Conservation (phyloP, 2,329 filamentous ascomycete genomes). For the Monosporascus sp. region DNA sequence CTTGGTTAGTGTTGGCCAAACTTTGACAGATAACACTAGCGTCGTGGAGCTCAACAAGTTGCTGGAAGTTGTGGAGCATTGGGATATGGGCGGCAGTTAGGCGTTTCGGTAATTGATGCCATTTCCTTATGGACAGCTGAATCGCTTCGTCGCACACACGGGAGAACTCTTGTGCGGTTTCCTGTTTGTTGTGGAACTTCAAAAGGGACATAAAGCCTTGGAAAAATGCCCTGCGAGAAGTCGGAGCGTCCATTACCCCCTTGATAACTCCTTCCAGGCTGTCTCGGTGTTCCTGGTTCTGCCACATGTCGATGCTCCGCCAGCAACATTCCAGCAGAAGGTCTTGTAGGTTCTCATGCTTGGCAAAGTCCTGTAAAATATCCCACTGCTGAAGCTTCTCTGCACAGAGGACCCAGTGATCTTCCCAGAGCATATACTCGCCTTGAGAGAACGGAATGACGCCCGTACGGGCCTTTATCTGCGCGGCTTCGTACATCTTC, state of each 20-base stretch:
- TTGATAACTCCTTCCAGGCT: constrained; percentile 91
- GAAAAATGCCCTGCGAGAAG: constrained; percentile 91
- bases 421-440: constrained; percentile 99
- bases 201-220: constrained; percentile 96
- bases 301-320: constrained; percentile 95
- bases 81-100: constrained; percentile 95
- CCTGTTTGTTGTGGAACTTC: constrained; percentile 87
- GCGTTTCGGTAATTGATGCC: constrained; percentile 92
- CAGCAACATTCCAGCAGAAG: constrained; percentile 91
- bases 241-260: constrained; percentile 95
- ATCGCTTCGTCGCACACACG: constrained; percentile 94
- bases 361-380: constrained; percentile 92
- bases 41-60: constrained; percentile 94
- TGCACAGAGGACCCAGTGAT: constrained; percentile 96
- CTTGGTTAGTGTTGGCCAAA: constrained; percentile 74
- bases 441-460: constrained; percentile 94
- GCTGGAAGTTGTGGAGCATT: constrained; percentile 94
- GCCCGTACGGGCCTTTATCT: constrained; percentile 93
- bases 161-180: constrained; percentile 74
- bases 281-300: constrained; percentile 76
- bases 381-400: constrained; percentile 99
- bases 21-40: constrained; percentile 95
- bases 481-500: constrained; percentile 90
- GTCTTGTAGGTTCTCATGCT: constrained; percentile 98
- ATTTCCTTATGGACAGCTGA: constrained; percentile 94